phyloP scores from a whole-genome alignment of 768 basidiomycete species.

The Leucosporidium creatinivorum region DNA sequence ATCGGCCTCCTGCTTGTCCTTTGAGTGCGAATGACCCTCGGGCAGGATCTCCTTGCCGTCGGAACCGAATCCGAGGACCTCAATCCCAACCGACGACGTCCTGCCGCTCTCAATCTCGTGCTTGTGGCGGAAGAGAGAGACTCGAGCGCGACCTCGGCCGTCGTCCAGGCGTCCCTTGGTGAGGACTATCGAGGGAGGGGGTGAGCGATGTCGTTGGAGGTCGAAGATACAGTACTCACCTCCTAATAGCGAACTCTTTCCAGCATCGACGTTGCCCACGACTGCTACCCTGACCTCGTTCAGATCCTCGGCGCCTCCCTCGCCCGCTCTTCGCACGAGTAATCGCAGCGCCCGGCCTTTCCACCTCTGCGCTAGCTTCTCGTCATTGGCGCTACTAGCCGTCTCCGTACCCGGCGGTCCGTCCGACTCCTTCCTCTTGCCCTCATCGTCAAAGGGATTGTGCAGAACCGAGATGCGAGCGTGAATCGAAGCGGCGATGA shows the following conservation, averaged over 20 bases:
- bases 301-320: slow-evolving; percentile 37
- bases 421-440: not conserved
- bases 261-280: slow-evolving; percentile 71
- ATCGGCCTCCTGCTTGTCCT: slow-evolving; percentile 35
- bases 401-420: slow-evolving; percentile 6
- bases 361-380: slow-evolving; percentile 15
- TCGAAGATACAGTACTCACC: not conserved
- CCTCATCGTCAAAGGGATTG: slow-evolving; percentile 18
- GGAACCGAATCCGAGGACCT: slow-evolving; percentile 50
- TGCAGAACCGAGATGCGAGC: slow-evolving; percentile 40
- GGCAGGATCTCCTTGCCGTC: slow-evolving; percentile 26
- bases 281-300: slow-evolving; percentile 87
- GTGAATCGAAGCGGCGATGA: slow-evolving; percentile 25
- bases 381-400: slow-evolving; percentile 17
- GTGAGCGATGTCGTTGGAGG: not conserved
- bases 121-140: slow-evolving; percentile 88
- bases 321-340: slow-evolving; percentile 17
- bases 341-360: slow-evolving; percentile 14
- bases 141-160: slow-evolving; percentile 48
- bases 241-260: slow-evolving; percentile 26
- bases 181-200: slow-evolving; percentile 76
- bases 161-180: slow-evolving; percentile 63
- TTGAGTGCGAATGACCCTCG: slow-evolving; percentile 15
- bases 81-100: slow-evolving; percentile 87
- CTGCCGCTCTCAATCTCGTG: slow-evolving; percentile 81